Base-by-base conservation (phyloP, 1,284 basidiomycete genomes). In the Sporisorium exsertum region DNA sequence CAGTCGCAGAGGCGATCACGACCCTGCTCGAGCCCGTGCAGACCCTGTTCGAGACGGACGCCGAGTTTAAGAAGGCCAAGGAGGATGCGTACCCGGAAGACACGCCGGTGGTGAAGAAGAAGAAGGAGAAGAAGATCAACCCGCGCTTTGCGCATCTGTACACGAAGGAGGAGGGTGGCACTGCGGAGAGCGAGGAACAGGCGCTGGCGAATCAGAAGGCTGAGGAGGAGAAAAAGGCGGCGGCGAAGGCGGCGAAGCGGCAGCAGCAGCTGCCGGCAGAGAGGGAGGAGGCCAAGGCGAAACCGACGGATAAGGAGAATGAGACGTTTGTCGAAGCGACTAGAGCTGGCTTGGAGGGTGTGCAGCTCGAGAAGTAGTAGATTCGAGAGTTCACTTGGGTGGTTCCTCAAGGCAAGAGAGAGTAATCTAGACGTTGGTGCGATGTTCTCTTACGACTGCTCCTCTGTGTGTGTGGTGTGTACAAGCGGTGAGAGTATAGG, bases 21-120 rank as follows among this genome's bases (percentile, higher is more conserved):
- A 87, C 87, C n/a, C 87, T 99, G 32, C 87, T 99, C 42, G 90
- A 90, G 32, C 96, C 96, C 0, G 92, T 99, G 56, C 90, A 92
- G 76, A 89, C 90, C 77, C 89, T 90, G 55, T 97, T 93, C 80
- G 89, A 91, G 78, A 89, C 87, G 64, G 90, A 91, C 79, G 89
- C 91, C 77, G 93, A 94, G 83, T 98, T 94, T 91, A 90, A 93
- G 86, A 89, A 89, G 83, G 88, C 92, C 10, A 92, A 93, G 84
- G 89, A 89, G 79, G 86, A 91, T 20, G 96, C 94, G 18, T 99
- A 98, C 88, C 95, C 95, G 0, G 71, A 79, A 32, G 80, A 82
- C 32, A 68, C 56, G 24, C 63, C 72, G 5, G 71, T 68, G 33
- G 72, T 63, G 22, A 78, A 77, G 56, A 81, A 79, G 71, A 81